phyloP scores from a whole-genome alignment of 208 protist genomes.

The Kentomonas sorsogonicus region DNA sequence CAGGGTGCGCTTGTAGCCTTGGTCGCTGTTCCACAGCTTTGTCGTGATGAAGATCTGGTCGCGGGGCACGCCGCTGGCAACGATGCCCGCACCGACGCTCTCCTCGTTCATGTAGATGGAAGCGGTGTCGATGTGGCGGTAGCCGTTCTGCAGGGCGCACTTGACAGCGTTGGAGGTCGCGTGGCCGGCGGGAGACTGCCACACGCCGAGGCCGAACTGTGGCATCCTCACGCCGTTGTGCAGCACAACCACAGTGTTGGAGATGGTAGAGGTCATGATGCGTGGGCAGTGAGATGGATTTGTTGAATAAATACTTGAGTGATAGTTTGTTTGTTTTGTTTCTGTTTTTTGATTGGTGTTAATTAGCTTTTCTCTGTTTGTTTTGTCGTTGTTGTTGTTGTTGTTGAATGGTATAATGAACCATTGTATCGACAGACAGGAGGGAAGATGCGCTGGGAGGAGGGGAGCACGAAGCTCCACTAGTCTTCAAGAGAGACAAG shows the following conservation, averaged over 20 bases:
- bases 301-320: not conserved
- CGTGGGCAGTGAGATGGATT: not conserved
- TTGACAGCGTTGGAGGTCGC: conserved; percentile 31
- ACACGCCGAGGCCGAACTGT: conserved; percentile 70
- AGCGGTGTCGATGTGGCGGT: conserved; percentile 81
- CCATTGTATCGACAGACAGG: too few relatives aligned
- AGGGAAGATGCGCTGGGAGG: too few relatives aligned
- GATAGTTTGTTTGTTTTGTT: not conserved
- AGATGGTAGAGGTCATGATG: too few relatives aligned
- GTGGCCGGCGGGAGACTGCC: conserved; percentile 25
- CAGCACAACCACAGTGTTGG: conserved; percentile 6
- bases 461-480: too few relatives aligned
- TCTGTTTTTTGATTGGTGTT: not conserved
- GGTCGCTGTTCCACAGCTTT: conserved; percentile 56
- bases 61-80: conserved; percentile 40
- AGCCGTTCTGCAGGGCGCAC: conserved; percentile 49
- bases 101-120: conserved; percentile 79
- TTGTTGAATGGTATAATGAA: too few relatives aligned
- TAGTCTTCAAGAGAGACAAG: too few relatives aligned
- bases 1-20: conserved; percentile 39
- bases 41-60: conserved; percentile 78
- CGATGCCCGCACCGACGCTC: conserved; percentile 52
- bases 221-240: conserved; percentile 60
- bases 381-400: too few relatives aligned
- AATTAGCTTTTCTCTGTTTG: conserved; percentile 5